Evolutionary conservation across 768 basidiomycete genomes (phyloP).

Genomic region (Amanita pallidorosea): DNA sequence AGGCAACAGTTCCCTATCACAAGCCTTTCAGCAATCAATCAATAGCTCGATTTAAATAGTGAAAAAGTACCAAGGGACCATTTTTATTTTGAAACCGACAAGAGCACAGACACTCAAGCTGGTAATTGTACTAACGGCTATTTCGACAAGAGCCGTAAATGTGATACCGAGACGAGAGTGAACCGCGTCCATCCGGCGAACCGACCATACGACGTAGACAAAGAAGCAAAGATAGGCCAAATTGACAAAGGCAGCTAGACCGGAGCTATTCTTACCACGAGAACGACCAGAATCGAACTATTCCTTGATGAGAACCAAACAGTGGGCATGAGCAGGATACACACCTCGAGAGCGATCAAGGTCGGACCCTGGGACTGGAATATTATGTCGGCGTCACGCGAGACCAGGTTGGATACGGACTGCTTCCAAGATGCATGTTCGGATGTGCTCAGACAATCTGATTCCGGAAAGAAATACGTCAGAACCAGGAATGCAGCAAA

Average conservation of each 20-base stretch:
- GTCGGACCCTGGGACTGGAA: slow-evolving; percentile 24
- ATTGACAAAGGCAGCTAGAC: slow-evolving; percentile 63
- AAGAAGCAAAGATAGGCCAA: slow-evolving; percentile 69
- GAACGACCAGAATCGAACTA: slow-evolving; percentile 47
- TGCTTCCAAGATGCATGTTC: slow-evolving; percentile 61
- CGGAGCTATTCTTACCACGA: slow-evolving; percentile 36
- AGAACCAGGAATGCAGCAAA: slow-evolving; percentile 64
- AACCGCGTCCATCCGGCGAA: slow-evolving; percentile 71
- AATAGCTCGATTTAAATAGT: background rate
- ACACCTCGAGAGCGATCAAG: slow-evolving; percentile 37
- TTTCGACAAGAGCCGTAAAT: slow-evolving; percentile 88
- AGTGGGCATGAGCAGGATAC: slow-evolving; percentile 5
- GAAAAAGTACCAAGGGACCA: slow-evolving; percentile 74
- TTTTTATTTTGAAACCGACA: slow-evolving; percentile 77
- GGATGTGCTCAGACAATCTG: slow-evolving; percentile 49
- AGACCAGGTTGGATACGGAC: slow-evolving; percentile 30
- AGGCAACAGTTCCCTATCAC: slow-evolving; percentile 70
- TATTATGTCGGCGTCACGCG: slow-evolving; percentile 20
- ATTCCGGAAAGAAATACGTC: slow-evolving; percentile 76
- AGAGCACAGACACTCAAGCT: slow-evolving; percentile 88
- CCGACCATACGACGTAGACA: slow-evolving; percentile 64
- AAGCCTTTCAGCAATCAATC: slow-evolving; percentile 5
- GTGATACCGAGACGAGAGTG: slow-evolving; percentile 88
- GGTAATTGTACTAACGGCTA: slow-evolving; percentile 87
- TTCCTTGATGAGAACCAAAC: slow-evolving; percentile 5